phyloP scores from a whole-genome alignment of 176 grass and related monocot species.

The Phoenix dactylifera region DNA sequence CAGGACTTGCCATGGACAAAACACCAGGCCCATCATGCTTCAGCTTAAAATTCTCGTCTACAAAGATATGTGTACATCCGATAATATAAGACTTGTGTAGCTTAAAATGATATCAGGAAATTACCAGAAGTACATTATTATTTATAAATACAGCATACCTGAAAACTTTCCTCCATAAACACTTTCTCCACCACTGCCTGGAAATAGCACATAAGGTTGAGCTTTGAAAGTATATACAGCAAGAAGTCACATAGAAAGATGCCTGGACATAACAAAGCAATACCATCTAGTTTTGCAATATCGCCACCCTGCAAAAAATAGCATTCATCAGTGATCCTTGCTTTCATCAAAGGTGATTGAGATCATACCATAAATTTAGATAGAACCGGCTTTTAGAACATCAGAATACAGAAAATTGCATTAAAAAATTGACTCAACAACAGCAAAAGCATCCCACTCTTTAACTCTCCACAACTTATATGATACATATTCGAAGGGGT shows the following conservation, averaged over 20 bases:
- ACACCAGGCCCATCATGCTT: conserved; percentile 56
- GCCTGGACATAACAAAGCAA: conserved; percentile 63
- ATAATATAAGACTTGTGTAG: no score
- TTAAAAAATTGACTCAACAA: no score
- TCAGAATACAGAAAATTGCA: no score
- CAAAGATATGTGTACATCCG: neutral
- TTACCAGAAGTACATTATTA: neutral
- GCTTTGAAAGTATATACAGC: conserved; percentile 57
- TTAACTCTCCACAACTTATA: no score
- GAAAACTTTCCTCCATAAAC: conserved; percentile 77
- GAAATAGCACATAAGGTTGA: conserved; percentile 67
- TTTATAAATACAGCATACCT: conserved; percentile 23
- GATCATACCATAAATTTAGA: no score
- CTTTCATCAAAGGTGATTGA: no score
- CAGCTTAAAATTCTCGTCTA: conserved; percentile 71
- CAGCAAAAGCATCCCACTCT: no score
- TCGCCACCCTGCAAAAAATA: conserved; percentile 56
- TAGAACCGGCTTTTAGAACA: no score
- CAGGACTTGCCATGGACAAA: conserved; percentile 74
- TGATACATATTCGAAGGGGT: no score
- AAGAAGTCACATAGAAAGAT: conserved; percentile 78
- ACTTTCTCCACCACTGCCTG: conserved; percentile 79
- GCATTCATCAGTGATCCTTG: conserved; percentile 4
- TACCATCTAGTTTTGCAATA: conserved; percentile 80
- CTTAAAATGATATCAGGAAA: neutral